Conservation (phyloP, 805 yeast genomes). For the Clavispora fructus region DNA sequence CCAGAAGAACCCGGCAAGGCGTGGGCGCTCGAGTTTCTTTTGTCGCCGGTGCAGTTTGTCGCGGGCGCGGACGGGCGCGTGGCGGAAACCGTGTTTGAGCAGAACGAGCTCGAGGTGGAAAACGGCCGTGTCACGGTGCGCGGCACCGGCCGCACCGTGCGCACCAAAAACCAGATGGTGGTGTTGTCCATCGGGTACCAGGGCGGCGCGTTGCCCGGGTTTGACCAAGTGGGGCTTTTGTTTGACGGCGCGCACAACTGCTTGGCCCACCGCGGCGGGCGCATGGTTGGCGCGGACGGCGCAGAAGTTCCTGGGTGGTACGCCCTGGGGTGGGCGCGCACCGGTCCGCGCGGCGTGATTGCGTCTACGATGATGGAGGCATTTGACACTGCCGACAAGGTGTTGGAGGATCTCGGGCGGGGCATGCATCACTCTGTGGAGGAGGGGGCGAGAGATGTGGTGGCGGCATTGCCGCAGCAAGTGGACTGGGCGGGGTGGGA, state of each 20-base stretch:
- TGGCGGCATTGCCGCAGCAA: conserved; percentile 7
- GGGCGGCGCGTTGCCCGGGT: conserved; percentile 59
- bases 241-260: conserved; percentile 23
- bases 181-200: conserved; percentile 81
- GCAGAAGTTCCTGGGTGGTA: conserved; percentile 47
- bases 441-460: conserved; percentile 8
- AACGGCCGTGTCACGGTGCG: conserved; percentile 26
- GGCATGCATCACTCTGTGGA: conserved; percentile 19
- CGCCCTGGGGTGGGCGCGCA: conserved; percentile 86
- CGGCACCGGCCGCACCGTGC: conserved; percentile 30
- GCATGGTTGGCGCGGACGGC: conserved; percentile 15
- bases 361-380: conserved; percentile 87
- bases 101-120: conserved; percentile 36
- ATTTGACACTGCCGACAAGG: conserved; percentile 62
- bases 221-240: conserved; percentile 34
- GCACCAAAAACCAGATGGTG: conserved; percentile 54
- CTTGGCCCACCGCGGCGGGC: conserved; percentile 31
- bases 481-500: conserved; percentile 69
- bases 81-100: conserved; percentile 43
- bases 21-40: conserved; percentile 71
- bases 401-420: conserved; percentile 51
- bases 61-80: conserved; percentile 32
- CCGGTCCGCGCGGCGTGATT: conserved; percentile 85
- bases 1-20: conserved; percentile 12
- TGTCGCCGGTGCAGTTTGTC: conserved; percentile 56